phyloP scores from a whole-genome alignment of 495 filamentous ascomycete genomes.

The Tuber aestivum region DNA sequence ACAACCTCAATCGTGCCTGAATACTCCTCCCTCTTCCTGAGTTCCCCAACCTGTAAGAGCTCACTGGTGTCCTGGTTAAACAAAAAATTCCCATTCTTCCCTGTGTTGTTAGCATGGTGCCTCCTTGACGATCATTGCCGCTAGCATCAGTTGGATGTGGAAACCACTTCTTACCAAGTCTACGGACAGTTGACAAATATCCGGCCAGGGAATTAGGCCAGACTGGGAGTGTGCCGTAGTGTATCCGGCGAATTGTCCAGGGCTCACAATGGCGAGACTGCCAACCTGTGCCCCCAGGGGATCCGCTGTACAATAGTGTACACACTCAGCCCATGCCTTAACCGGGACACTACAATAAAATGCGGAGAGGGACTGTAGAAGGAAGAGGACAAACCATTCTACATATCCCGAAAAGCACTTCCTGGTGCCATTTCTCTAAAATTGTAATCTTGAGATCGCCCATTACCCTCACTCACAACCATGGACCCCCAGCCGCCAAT shows the following conservation, averaged over 20 bases:
- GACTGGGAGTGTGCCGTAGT: constrained; percentile 30
- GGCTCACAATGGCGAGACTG: constrained; percentile 35
- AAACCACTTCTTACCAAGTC: constrained; percentile 33
- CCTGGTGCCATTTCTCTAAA: constrained; percentile 39
- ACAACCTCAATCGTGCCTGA: constrained; percentile 32
- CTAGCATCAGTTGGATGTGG: constrained; percentile 24
- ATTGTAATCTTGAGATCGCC: constrained; percentile 38
- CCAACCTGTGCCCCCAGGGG: constrained; percentile 33
- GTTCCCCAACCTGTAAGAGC: constrained; percentile 29
- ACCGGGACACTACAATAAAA: background rate
- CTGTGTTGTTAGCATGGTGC: constrained; percentile 28
- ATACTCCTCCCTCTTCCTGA: constrained; percentile 30
- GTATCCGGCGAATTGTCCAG: constrained; percentile 40
- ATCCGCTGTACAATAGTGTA: constrained; percentile 14
- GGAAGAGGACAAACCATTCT: constrained; percentile 26
- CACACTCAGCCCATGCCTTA: background rate
- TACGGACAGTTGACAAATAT: constrained; percentile 37
- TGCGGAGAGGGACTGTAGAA: background rate
- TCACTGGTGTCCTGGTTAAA: constrained; percentile 28
- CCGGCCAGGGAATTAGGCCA: constrained; percentile 37
- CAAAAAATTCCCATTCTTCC: constrained; percentile 32
- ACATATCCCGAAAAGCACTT: constrained; percentile 36
- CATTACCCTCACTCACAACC: constrained; percentile 33
- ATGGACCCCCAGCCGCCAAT: constrained; percentile 41
- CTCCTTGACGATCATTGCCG: constrained; percentile 14